Base-by-base conservation (phyloP, 805 yeast species). In the Lipomyces sp. region DNA sequence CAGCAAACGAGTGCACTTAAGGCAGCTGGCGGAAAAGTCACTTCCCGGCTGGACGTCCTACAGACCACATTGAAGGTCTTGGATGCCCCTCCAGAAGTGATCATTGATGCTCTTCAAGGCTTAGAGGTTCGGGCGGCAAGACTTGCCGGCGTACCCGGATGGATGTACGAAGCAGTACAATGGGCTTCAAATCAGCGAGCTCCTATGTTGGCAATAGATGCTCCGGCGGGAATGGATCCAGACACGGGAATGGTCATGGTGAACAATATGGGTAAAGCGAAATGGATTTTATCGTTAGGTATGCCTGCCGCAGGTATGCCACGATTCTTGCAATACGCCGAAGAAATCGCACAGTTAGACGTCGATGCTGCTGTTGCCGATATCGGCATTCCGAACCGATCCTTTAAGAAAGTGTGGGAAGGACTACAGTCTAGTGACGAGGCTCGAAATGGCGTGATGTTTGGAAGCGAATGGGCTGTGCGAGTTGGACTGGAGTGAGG, bases 21-120 rank as follows among this genome's bases (percentile, higher is more conserved):
- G 64, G 78, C 81, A 15, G 77, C 83, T 65, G 96, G 95, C 8
- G 96, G 96, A n/a, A 88, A 88, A 71, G 77, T 84, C n/a, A 85
- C 78, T 53, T 75, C 72, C 68, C 62, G 72, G 5, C 64, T 73
- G 33, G 75, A 73, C 15, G 70, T 72, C 30, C 64, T 75, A 33
- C 78, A 77, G 29, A 74, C 78, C 8, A 80, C 71, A 24, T 73
- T 77, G 69, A 74, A 66, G 57, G 83, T 74, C 55, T 78, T 87
- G 51, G 90, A 88, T 56, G 84, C 90, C 1, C 95, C 96, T 0
- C 86, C 90, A 15, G 97, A 92, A 74, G 80, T 92, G 66, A 84
- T 92, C 8, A 74, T 92, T 24, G 98, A 92, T 76, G 95, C 92
- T 0, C 80, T 92, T 71, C 97, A 90, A 75, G 97, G 97, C 0